Evolutionary conservation across 208 protist genomes (phyloP), one percentile per base, ranked within the genome.

Genomic region (Leptomonas pyrrhocoris): DNA sequence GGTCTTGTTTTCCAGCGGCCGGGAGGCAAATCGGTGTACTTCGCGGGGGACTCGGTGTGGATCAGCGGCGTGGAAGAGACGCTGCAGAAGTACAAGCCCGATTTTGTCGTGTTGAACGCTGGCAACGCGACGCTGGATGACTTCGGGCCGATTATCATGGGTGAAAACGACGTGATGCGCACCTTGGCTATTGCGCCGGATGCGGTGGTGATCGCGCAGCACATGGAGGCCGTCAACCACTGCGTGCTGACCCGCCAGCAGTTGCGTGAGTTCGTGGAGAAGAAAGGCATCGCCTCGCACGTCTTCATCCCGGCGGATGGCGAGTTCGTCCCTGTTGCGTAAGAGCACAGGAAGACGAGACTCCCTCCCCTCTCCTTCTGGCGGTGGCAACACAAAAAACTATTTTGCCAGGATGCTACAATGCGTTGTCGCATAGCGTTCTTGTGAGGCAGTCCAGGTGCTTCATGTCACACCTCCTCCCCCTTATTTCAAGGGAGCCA

Each of bases 171-270:
- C 46, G 43, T 74, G 18, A 19, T 31, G 8, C 45, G 51, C 2
- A 48, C 61, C 4, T 40, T 66, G 46, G 59, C 45, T 18, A 13
- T 67, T 13, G 46, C 61, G 34, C 68, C 68, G 19, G 42, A 74
- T 9, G 68, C 68, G 11, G 36, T 67, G 43, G 31, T 74, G 6
- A 42, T 74, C 16, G 46, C 55, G 36, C 57, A 66, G 43, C 68
- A 67, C 42, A 53, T 67, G 59, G 68, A 74, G 49, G 68, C 68
- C 0, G 34, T 67, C 28, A 74, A 74, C 28, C 68, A 74, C 68
- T 74, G 68, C 38, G 34, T 63, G 19, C 57, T 74, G 11, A 53
- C 68, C 1, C 68, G 68, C 23, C 19, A 74, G 50, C 28, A 67
- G 49, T 25, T 74, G 28, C 68, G 68, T 28, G 68, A 60, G 57